Base-by-base conservation (phyloP, 2,329 filamentous ascomycete species). In the Calonectria hawksworthii region DNA sequence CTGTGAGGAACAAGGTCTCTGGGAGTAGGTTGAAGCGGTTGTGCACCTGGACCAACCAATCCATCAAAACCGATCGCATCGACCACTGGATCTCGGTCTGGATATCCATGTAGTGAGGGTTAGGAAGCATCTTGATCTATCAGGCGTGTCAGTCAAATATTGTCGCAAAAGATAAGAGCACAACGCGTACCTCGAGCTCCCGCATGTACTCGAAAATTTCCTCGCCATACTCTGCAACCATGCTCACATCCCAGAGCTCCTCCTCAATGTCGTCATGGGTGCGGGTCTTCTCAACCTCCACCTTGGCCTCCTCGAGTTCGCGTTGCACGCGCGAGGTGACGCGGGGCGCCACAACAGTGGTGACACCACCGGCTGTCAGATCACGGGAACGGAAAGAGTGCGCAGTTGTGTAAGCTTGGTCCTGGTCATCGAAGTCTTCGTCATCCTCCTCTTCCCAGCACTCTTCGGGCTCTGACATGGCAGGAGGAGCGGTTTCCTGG, bases 61-160 rank as follows among this genome's bases (percentile, higher is more conserved):
- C 97, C 93, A 99, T 98, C 70, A 99, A 90, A 28, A 99, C 95
- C 8, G 96, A 94, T 61, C 97, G 95, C 97, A 99, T 99, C 3
- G 96, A 98, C 97, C 97, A 99, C 83, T 98, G 95, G 72, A 99
- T 98, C 85, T 99, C 96, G n/a, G 94, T 93, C 85, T 99, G 97
- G 78, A 94, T 93, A 76, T 98, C 95, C 96, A 99, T 99, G 89
- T 99, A 99, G 84, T 97, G 92, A 4, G 95, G 90, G 82, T 97
- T 96, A 1, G 97, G 97, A 51, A 96, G 89, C 92, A 98, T 94
- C 79, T 89, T 93, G 84, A 89, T 91, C 94, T 95, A 72, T 41
- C 67, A 9, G 54, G 34, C 21, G 21, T 41, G 75, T 82, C 71
- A 80, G 82, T 83, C 63, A 83, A 80, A 5, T 21, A 4, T 18